phyloP scores from a whole-genome alignment of 1,139 yeast species.

The Groenewaldozyma sp. region DNA sequence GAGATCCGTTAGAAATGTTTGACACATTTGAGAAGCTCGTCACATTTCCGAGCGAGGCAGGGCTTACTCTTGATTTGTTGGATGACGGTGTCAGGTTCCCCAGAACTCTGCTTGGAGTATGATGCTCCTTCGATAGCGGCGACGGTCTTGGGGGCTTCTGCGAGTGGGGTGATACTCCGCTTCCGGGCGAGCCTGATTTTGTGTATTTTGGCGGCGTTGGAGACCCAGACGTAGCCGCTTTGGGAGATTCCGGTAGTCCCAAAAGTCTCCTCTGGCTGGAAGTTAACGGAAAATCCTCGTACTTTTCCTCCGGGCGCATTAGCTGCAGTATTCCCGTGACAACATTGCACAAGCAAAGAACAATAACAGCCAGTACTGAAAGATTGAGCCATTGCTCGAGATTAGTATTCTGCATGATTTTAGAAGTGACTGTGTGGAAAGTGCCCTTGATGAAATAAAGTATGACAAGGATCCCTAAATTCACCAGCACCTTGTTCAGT shows the following conservation, averaged over 20 bases:
- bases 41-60: neutral
- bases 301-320: conserved; percentile 29
- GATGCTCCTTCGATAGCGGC: conserved; percentile 17
- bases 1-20: conserved; percentile 3
- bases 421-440: conserved; percentile 8
- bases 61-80: neutral
- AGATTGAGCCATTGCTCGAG: neutral
- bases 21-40: neutral
- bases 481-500: conserved; percentile 28
- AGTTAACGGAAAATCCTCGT: conserved; percentile 35
- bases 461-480: conserved; percentile 24
- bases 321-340: conserved; percentile 29
- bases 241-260: conserved; percentile 32
- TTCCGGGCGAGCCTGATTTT: conserved; percentile 12
- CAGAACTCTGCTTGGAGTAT: neutral
- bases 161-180: conserved; percentile 18
- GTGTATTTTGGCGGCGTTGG: conserved; percentile 25
- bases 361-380: conserved; percentile 18
- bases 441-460: conserved; percentile 22
- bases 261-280: conserved; percentile 35
- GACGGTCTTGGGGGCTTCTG: conserved; percentile 20
- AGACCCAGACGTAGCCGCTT: conserved; percentile 15
- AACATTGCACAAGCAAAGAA: conserved; percentile 33
- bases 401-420: conserved; percentile 10
- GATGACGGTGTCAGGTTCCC: neutral